Percentiles rank a stretch among this genome's conserved stretches.
Conservation (phyloP, 176 grass and related monocot species). For the Raddia guianensis region DNA sequence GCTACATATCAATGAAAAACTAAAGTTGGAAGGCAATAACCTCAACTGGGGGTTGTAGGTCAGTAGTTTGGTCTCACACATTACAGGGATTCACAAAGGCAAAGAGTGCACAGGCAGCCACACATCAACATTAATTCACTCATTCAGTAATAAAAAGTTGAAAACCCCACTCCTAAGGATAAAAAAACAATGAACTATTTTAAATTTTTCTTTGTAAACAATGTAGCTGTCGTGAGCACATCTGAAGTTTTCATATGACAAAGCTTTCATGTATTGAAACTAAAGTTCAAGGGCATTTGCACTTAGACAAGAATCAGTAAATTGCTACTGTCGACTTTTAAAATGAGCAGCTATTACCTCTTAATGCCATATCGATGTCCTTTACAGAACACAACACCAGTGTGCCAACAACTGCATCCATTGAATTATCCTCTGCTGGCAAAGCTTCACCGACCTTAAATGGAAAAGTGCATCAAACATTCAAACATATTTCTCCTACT, state of each 20-base stretch:
- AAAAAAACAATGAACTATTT: neutral
- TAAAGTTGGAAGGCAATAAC: neutral
- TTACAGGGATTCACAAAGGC: neutral
- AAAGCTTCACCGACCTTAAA: conserved; percentile 85
- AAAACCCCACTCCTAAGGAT: neutral
- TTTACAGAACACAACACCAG: conserved; percentile 81
- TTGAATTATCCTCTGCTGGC: conserved; percentile 66
- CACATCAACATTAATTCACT: neutral
- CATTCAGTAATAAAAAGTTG: neutral
- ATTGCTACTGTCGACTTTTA: neutral
- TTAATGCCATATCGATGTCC: conserved; percentile 54
- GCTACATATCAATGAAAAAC: neutral
- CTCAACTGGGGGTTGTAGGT: neutral
- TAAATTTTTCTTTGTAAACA: neutral
- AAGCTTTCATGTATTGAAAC: neutral
- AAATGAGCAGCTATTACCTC: conserved; percentile 46
- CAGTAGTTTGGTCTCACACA: neutral
- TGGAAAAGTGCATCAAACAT: conserved; percentile 15
- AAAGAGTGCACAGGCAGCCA: neutral
- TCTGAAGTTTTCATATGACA: neutral
- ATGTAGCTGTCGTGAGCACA: neutral
- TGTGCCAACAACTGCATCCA: conserved; percentile 85
- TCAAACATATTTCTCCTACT: neutral
- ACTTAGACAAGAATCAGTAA: neutral
- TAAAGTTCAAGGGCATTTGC: neutral